Conservation (phyloP, 768 basidiomycete species). For the Filobasidium wieringae region DNA sequence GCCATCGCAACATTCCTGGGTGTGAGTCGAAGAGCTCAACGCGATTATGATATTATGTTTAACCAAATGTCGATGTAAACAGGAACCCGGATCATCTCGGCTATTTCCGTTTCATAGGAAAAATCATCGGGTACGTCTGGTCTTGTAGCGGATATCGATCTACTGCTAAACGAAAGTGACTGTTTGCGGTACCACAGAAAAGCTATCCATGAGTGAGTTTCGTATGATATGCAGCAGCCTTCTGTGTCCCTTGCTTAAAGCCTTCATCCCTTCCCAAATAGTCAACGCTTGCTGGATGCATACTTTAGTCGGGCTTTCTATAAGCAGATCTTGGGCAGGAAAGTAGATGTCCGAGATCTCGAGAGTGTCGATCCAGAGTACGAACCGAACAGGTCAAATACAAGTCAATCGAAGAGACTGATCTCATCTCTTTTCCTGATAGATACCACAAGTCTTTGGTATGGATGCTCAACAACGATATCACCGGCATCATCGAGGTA, state of each 20-base stretch:
- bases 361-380: conserved; percentile 91
- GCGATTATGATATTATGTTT: background rate
- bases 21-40: conserved; percentile 9
- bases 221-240: background rate
- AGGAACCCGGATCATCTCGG: conserved; percentile 91
- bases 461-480: conserved; percentile 96
- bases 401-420: background rate
- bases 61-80: conserved; percentile 29
- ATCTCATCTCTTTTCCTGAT: conserved; percentile 8
- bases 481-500: conserved; percentile 36
- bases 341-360: conserved; percentile 87
- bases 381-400: background rate
- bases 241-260: background rate
- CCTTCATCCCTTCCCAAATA: conserved; percentile 7
- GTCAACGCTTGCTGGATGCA: conserved; percentile 81
- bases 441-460: conserved; percentile 87
- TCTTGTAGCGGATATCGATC: no score
- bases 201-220: conserved; percentile 67
- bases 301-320: conserved; percentile 97
- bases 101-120: conserved; percentile 98
- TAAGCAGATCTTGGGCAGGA: conserved; percentile 84
- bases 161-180: no score
- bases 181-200: conserved; percentile 46
- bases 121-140: conserved; percentile 56
- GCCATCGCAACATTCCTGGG: conserved; percentile 45